Evolutionary conservation across 257 asterid species (phyloP), one percentile per base, ranked within the genome.

Genomic region (Perilla frutescens): DNA sequence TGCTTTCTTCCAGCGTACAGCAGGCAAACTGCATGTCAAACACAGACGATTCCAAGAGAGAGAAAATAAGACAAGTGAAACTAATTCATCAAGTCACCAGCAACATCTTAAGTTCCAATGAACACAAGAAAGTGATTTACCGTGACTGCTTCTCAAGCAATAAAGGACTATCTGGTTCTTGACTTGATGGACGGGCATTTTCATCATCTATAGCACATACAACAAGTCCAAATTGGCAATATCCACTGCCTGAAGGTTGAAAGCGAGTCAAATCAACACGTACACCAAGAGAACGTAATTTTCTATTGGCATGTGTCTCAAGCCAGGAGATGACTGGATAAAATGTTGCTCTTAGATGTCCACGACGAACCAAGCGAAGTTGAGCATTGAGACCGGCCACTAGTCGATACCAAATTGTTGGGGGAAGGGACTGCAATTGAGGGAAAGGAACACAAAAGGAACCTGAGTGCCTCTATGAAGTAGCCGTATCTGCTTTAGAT

Each of bases 361-460:
- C 97, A 14, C 84, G 76, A 43, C 91, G 91, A 51, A 87, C 97
- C 70, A 92, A 78, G 60, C 97, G 96, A 44, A 92, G 93, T 78
- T 90, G 97, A 50, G 96, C 97, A 80, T 88, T 92, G 70, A 92
- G 87, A 79, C 97, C 97, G 74, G 97, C 97, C 76, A 92, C 92
- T 50, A 92, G 80, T 67, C 96, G 80, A 64, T 90, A 86, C 98
- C 96, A 92, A 54, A 83, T 82, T 61, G 96, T 90, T 36, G 98
- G 98, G 59, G 96, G 96, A 58, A 92, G 87, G 12, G 92, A 87
- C 98, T 92, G 90, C 80, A 85, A 77, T 62, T 49, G 48, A 41
- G 70, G 62, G 47, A 26, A 31, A 84, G 39, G 66, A 68, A 73
- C 57, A 60, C 61, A 60, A 61, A 68, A 15, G 50, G 43, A 65